Base-by-base conservation (phyloP, 768 basidiomycete species). In the Collybia sordida region DNA sequence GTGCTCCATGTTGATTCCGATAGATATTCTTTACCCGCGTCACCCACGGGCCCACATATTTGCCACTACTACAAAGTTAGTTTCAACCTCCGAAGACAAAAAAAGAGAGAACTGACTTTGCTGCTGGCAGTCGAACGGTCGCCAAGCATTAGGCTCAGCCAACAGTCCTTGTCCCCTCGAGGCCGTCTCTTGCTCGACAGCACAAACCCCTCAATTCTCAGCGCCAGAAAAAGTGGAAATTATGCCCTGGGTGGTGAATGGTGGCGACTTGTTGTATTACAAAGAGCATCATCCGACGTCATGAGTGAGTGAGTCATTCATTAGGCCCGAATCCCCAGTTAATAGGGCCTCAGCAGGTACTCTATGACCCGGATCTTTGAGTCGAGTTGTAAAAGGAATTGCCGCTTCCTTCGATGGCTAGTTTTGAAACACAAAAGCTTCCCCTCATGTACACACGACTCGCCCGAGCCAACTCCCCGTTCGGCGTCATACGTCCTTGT, bases 21-120 rank as follows among this genome's bases (percentile, higher is more conserved):
- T 40, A 62, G 58, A 37, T 62, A 59, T 25, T 49, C 47, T 14
- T 17, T 51, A 24, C 42, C 61, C 21, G 47, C 19, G 2, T 53
- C 55, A 8, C 31, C 38, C 3, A 45, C 41, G n/a, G 35, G 7
- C 5, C 53, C 50, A 4, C 47, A 50, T 45, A 57, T 52, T 1
- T 62, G 61, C 21, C 51, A 50, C 23, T 62, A 60, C 37, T 53
- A 55, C 50, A 62, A 62, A 42, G 61, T 60, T 38, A 15, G 41
- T 35, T 11, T 18, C 12, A 21, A 14, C 22, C 19, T 42, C 17
- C 22, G 11, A 19, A 40, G 19, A 7, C 25, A 23, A 15, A 11
- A n/a, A 2, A 21, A 3, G 25, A 1, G 7, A 18, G 38, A 44
- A 25, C 34, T 51, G 15, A 52, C 17, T 6, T 11, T 28, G 11